Percentiles rank a stretch among this genome's conserved stretches.
These are phyloP conservation scores for Marasmius tenuissimus DNA, from an alignment of 1,284 basidiomycete genomes.

Conservation along the genomic window DNA sequence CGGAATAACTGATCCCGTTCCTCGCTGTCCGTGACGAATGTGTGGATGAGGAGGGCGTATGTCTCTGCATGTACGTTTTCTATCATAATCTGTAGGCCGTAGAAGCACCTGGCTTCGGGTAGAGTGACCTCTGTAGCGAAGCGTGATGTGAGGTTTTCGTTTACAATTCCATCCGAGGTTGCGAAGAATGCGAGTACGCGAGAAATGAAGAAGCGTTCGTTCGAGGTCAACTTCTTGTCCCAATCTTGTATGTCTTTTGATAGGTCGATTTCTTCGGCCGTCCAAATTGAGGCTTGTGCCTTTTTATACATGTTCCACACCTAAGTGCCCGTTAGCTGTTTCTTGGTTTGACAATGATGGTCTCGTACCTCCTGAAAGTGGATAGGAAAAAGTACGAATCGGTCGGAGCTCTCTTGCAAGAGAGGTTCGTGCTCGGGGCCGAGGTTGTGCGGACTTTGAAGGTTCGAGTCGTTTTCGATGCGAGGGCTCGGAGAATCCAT, in stretches of 20 bases:
- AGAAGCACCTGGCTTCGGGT: conserved; percentile 96
- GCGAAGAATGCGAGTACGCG: conserved; percentile 98
- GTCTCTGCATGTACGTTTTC: conserved; percentile 98
- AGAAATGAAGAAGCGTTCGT: conserved; percentile 95
- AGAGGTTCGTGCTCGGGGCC: too few relatives aligned
- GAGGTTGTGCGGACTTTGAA: too few relatives aligned
- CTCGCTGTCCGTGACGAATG: conserved; percentile 89
- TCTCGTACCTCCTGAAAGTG: conserved; percentile 82
- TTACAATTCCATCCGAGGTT: conserved; percentile 96
- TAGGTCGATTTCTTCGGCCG: conserved; percentile 96
- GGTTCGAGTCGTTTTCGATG: too few relatives aligned
- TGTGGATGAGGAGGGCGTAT: conserved; percentile 97
- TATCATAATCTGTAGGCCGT: conserved; percentile 99
- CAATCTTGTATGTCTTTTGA: conserved; percentile 93
- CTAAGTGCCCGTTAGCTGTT: conserved; percentile 39
- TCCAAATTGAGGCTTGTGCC: conserved; percentile 94
- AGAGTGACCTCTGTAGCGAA: conserved; percentile 95
- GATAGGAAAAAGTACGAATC: conserved; percentile 94
- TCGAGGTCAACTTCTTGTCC: conserved; percentile 89
- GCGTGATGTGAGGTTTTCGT: conserved; percentile 95
- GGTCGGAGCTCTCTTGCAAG: conserved; percentile 75
- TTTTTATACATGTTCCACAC: conserved; percentile 99
- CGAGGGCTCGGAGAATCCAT: too few relatives aligned
- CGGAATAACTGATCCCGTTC: conserved; percentile 90
- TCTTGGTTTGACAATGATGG: conserved; percentile 37